phyloP scores from a whole-genome alignment of 1,139 yeast species.

The Lizanozyma gosingica region DNA sequence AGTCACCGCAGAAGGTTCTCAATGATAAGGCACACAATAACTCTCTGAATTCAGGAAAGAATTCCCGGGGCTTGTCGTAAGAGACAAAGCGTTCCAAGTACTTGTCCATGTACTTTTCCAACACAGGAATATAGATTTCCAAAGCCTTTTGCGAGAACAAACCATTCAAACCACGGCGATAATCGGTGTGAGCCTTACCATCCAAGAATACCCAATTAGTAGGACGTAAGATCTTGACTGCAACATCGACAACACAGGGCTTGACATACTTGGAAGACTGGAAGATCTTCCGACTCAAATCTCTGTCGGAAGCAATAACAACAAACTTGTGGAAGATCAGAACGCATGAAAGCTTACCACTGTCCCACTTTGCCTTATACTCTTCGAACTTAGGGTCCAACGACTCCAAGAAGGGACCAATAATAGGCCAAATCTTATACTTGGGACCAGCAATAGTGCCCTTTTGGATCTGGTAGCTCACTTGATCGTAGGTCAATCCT shows the following conservation, averaged over 20 bases:
- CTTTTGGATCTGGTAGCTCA: slow-evolving; percentile 66
- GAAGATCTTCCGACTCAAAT: slow-evolving; percentile 80
- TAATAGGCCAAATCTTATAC: slow-evolving; percentile 83
- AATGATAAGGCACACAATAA: slow-evolving; percentile 89
- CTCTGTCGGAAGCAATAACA: slow-evolving; percentile 87
- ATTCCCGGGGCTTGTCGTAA: slow-evolving; percentile 45
- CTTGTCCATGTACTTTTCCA: slow-evolving; percentile 73
- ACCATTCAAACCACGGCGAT: slow-evolving; percentile 84
- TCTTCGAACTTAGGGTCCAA: slow-evolving; percentile 94
- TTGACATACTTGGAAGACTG: slow-evolving; percentile 81
- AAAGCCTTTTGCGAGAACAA: slow-evolving; percentile 80
- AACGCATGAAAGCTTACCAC: slow-evolving; percentile 92
- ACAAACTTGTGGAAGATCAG: slow-evolving; percentile 97
- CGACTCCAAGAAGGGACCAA: slow-evolving; percentile 95
- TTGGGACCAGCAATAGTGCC: slow-evolving; percentile 88
- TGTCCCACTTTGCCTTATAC: slow-evolving; percentile 85
- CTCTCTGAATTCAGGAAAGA: slow-evolving; percentile 92
- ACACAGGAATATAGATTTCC: slow-evolving; percentile 73
- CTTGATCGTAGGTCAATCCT: slow-evolving; percentile 67
- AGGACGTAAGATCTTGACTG: slow-evolving; percentile 85
- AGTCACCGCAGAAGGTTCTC: slow-evolving; percentile 91
- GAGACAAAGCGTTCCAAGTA: slow-evolving; percentile 63
- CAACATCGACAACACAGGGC: slow-evolving; percentile 98
- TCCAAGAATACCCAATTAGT: slow-evolving; percentile 96
- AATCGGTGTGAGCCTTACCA: slow-evolving; percentile 91